Conservation (phyloP, 2,329 filamentous ascomycete genomes). For the Alternaria sp. region DNA sequence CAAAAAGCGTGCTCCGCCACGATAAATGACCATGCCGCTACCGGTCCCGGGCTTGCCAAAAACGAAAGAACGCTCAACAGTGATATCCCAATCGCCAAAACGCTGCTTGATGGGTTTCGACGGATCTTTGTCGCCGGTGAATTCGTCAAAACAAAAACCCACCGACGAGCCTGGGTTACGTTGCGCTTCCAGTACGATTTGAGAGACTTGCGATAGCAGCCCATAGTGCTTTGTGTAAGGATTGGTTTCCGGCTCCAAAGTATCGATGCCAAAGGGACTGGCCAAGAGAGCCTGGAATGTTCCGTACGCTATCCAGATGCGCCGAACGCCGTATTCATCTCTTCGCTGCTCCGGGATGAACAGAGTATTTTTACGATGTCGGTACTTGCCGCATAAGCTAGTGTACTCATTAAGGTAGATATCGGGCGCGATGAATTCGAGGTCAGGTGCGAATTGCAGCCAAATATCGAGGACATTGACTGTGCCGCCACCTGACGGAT, state of each 20-base stretch:
- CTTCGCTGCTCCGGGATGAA: constrained; percentile 62
- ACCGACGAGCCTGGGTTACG: constrained; percentile 34
- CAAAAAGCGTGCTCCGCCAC: constrained; percentile 49
- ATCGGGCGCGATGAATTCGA: constrained; percentile 58
- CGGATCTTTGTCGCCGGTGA: constrained; percentile 34
- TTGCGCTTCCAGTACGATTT: constrained; percentile 49
- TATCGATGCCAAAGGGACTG: constrained; percentile 50
- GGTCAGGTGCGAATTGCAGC: constrained; percentile 54
- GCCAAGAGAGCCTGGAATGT: constrained; percentile 28
- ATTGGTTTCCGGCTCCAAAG: constrained; percentile 37
- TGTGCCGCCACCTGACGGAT: constrained; percentile 54
- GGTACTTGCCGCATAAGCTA: constrained; percentile 52
- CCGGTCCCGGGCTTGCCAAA: constrained; percentile 53
- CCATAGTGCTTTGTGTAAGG: constrained; percentile 51
- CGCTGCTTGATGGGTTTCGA: constrained; percentile 34
- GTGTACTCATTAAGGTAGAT: constrained; percentile 59
- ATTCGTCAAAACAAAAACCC: constrained; percentile 55
- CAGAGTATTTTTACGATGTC: constrained; percentile 53
- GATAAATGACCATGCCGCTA: constrained; percentile 53
- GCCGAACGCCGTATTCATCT: constrained; percentile 49
- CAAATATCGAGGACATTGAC: constrained; percentile 47
- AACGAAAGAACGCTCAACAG: constrained; percentile 54
- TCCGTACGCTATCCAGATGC: constrained; percentile 35
- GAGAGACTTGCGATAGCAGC: constrained; percentile 45
- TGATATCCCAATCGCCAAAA: constrained; percentile 48